Conservation (phyloP, 306 rosid species). For the Coriaria nepalensis region DNA sequence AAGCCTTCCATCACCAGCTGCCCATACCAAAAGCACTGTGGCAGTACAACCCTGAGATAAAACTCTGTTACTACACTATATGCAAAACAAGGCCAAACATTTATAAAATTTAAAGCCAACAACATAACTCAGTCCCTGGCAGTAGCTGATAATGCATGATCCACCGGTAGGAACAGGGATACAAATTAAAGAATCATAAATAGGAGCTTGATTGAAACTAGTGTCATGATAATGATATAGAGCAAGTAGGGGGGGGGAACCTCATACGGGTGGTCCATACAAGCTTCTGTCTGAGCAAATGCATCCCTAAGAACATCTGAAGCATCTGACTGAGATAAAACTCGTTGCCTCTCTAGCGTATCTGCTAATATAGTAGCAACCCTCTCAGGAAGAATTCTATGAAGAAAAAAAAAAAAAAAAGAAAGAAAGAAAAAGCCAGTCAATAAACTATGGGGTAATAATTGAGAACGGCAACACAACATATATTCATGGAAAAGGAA, state of each 20-base stretch:
- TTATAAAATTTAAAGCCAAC: no score
- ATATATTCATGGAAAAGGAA: no score
- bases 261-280: constrained; percentile 72
- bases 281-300: constrained; percentile 69
- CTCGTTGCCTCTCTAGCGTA: constrained; percentile 51
- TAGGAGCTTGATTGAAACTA: no score
- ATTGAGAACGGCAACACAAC: no score
- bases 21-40: constrained; percentile 87
- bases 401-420: constrained; percentile 15
- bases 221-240: no score
- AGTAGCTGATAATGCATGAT: no score
- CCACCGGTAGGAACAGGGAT: no score
- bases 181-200: no score
- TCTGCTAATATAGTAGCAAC: constrained; percentile 59
- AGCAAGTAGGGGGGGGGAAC: constrained; percentile 38
- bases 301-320: constrained; percentile 85
- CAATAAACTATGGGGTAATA: no score
- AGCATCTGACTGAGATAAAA: constrained; percentile 59
- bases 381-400: constrained; percentile 72
- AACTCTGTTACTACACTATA: constrained; percentile 13
- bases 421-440: no score
- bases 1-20: constrained; percentile 38
- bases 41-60: constrained; percentile 97
- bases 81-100: no score
- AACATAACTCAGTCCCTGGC: no score